These are phyloP conservation scores for Diaporthe sp. DNA, from an alignment of 2,329 filamentous ascomycete genomes.

Conservation along the genomic window DNA sequence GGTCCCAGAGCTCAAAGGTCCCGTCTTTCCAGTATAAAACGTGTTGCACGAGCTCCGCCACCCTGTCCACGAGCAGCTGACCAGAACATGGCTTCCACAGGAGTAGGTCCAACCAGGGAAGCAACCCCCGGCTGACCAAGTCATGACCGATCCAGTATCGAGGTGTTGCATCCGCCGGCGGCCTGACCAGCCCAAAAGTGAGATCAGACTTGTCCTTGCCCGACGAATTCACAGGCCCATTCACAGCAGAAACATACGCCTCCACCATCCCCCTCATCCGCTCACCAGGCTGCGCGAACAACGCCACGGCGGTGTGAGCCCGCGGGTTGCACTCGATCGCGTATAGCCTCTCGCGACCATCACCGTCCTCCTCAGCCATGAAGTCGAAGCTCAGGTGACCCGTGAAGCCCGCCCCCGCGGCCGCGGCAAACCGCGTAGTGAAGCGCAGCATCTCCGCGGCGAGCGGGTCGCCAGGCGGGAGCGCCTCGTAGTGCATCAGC, in stretches of 20 bases:
- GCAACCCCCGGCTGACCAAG: slow-evolving; percentile 63
- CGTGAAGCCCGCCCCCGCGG: slow-evolving; percentile 60
- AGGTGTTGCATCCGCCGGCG: slow-evolving; percentile 43
- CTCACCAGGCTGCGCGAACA: slow-evolving; percentile 62
- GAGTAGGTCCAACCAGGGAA: slow-evolving; percentile 55
- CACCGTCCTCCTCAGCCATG: slow-evolving; percentile 64
- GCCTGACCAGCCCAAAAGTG: slow-evolving; percentile 16
- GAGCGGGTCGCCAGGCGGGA: slow-evolving; percentile 67
- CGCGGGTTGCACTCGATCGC: slow-evolving; percentile 81
- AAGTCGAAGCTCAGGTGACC: slow-evolving; percentile 83
- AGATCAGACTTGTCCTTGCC: slow-evolving; percentile 4
- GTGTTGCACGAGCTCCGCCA: slow-evolving; percentile 51
- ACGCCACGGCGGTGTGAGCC: slow-evolving; percentile 74
- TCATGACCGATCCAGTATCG: slow-evolving; percentile 79
- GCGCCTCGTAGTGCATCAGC: slow-evolving; percentile 74
- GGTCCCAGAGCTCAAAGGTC: slow-evolving; percentile 66
- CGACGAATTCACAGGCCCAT: slow-evolving; percentile 40
- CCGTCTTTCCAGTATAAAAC: slow-evolving; percentile 67
- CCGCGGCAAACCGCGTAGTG: slow-evolving; percentile 68
- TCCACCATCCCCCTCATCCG: slow-evolving; percentile 60
- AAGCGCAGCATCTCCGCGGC: slow-evolving; percentile 73
- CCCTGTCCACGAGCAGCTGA: slow-evolving; percentile 41
- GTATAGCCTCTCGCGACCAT: slow-evolving; percentile 60
- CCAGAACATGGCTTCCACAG: slow-evolving; percentile 41
- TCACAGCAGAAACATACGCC: slow-evolving; percentile 65